Percentiles rank a stretch among this genome's conserved stretches.
These are phyloP conservation scores for Phlyctochytrium planicorne DNA, from an alignment of 192 early-diverging fungal species.

Conservation along the genomic window DNA sequence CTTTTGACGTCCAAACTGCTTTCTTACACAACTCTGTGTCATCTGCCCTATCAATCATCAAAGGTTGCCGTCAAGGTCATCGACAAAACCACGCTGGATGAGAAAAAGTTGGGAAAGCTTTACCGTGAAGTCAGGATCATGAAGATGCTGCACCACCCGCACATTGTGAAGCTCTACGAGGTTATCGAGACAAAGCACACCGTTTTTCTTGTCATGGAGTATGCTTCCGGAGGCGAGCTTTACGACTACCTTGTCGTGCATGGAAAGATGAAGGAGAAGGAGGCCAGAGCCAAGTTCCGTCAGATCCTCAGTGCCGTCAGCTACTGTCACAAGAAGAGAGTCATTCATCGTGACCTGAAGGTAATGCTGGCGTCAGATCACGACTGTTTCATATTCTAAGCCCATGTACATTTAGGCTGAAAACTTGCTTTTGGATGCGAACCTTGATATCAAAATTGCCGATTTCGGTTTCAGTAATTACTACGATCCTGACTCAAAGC, in stretches of 20 bases:
- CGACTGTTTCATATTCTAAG: slow-evolving; percentile 24
- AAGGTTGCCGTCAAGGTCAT: slow-evolving; percentile 70
- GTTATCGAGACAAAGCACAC: slow-evolving; percentile 87
- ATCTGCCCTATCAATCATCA: too few species aligned
- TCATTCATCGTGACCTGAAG: slow-evolving; percentile 59
- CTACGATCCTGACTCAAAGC: slow-evolving; percentile 55
- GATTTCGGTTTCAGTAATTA: slow-evolving; percentile 66
- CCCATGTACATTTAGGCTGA: too few species aligned
- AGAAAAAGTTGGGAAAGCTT: slow-evolving; percentile 62
- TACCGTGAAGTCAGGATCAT: slow-evolving; percentile 67
- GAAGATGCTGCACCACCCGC: slow-evolving; percentile 78
- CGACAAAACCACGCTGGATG: slow-evolving; percentile 61
- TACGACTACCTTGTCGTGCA: slow-evolving; percentile 94
- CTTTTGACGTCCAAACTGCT: slow-evolving; percentile 46
- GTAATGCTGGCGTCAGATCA: slow-evolving; percentile 41
- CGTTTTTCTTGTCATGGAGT: slow-evolving; percentile 95
- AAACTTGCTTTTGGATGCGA: slow-evolving; percentile 58
- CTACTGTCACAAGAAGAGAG: slow-evolving; percentile 63
- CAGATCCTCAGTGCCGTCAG: slow-evolving; percentile 62
- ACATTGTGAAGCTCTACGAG: slow-evolving; percentile 82
- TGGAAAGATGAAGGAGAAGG: slow-evolving; percentile 70
- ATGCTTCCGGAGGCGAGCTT: slow-evolving; percentile 89
- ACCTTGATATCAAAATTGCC: slow-evolving; percentile 62
- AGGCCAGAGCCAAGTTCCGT: slow-evolving; percentile 58
- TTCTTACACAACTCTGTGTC: slow-evolving; percentile 92